Evolutionary conservation across 1,139 yeast genomes (phyloP), one percentile per base, ranked within the genome.

Genomic region (Pneumocystis wakefieldiae): DNA sequence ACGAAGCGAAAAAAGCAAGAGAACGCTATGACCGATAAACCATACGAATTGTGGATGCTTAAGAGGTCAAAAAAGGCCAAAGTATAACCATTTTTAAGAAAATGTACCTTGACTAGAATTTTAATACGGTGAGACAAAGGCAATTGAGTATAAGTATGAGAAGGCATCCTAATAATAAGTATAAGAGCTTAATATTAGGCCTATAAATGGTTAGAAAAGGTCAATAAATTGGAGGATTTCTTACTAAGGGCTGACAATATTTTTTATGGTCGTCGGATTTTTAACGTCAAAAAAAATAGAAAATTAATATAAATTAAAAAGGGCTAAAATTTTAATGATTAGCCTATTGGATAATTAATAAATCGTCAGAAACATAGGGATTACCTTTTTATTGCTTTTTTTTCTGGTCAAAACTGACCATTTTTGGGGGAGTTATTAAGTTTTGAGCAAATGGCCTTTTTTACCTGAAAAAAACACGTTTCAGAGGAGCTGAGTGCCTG

Each of bases 1-100:
- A 66, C 85, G 73, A 36, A 81, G 62, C 14, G 83, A 76, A 63
- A 83, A 80, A 12, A 81, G 28, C 37, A 90, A 76, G 2, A 91
- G 87, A 60, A 81, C 70, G 5, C 83, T 77, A 72, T 92, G 96
- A 66, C 96, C 91, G n/a, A 66, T 62, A 58, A 71, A 72, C 74
- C 74, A 73, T 35, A 64, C 59, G 59, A 62, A 61, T 57, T 64
- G 64, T 2, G 65, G 48, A 32, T 60, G 63, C 62, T 64, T 57
- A 59, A 32, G 53, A 24, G 6, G 3, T 48, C 14, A 48, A 48
- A 39, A 42, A 17, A 19, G 3, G 2, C 6, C 14, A 42, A 42
- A 3, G 19, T 14, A 19, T 19, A 3, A 2, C 12, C 17, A 24
- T 48, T 48, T 24, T 24, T 10, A 48, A 48, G 3, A 15, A n/a